Evolutionary conservation across 176 grass and related monocot genomes (phyloP), one percentile per base, ranked within the genome.

Genomic region (Zoysia japonica): DNA sequence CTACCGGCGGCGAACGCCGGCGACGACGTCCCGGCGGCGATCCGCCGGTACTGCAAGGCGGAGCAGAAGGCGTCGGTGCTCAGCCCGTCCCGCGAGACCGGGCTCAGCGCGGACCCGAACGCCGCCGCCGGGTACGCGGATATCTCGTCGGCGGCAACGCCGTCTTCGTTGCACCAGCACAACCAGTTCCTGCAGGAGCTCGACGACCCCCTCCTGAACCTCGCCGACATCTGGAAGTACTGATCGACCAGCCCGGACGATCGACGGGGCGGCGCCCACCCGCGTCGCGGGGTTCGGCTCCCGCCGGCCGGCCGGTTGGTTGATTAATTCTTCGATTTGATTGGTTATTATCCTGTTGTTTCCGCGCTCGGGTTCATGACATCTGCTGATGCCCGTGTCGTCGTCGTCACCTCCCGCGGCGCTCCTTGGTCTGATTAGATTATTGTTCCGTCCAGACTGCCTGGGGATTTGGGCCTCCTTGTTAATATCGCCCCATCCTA

Each of bases 21-120:
- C 84, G 84, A 28, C 28, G 28, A 89, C 62, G 50, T 60, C 35
- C 11, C 82, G 47, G 43, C 85, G 42, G 84, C 94, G 10, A 97
- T 97, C 83, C 90, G 94, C 62, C 61, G 59, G 82, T 82, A 88
- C 80, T 94, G 87, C 81, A 96, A 90, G 89, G 89, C 86, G 66
- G 85, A 96, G 82, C 93, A 92, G 82, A 76, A 74, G 78, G 75
- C 67, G 5, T 80, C 87, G 17, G 83, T 84, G 54, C 40, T 86
- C 54, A 95, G 89, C 82, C 84, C 75, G 40, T 95, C 89, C 5
- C 89, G 86, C 68, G 89, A 95, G 38, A 95, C 89, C 4, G 92
- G 87, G 70, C 76, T 89, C 3, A 95, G 92, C 81, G 87, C 82
- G 6, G 72, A 89, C 72, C 82, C 49, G 20, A 72, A 83, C 73